These are phyloP conservation scores for Colletotrichum karsti DNA, from an alignment of 2,329 filamentous ascomycete genomes.

Conservation along the genomic window DNA sequence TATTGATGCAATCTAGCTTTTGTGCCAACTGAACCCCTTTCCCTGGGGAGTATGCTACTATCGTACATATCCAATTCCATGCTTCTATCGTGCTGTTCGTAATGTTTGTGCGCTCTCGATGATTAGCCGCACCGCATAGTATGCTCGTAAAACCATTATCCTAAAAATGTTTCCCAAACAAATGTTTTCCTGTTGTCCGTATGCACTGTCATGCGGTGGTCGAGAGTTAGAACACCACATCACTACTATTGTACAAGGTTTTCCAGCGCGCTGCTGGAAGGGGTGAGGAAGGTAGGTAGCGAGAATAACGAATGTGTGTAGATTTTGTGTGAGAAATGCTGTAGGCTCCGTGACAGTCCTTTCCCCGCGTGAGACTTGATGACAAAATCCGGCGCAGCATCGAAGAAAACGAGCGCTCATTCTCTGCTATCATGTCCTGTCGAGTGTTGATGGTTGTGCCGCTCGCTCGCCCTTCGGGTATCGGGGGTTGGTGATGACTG, in stretches of 20 bases:
- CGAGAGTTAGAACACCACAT: constrained; percentile 3
- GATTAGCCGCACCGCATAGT: neutral
- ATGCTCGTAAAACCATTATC: neutral
- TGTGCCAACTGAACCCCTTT: neutral
- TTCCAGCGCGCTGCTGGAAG: neutral
- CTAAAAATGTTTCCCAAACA: neutral
- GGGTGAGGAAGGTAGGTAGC: neutral
- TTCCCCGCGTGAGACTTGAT: neutral
- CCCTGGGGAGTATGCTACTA: neutral
- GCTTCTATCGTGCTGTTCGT: constrained; percentile 12
- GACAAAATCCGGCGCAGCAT: constrained; percentile 21
- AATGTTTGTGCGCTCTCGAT: neutral
- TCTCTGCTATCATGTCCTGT: constrained; percentile 18
- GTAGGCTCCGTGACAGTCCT: neutral
- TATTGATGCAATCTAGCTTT: constrained; percentile 3
- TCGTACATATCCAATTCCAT: constrained; percentile 1
- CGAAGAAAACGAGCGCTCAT: constrained; percentile 7
- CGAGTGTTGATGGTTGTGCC: neutral
- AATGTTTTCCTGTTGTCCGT: neutral
- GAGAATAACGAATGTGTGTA: constrained; percentile 25
- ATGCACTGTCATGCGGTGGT: neutral
- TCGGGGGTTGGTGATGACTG: neutral
- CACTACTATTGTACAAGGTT: constrained; percentile 20
- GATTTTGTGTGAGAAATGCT: constrained; percentile 17
- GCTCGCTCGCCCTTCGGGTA: neutral